A percentile compares a stretch with the other conserved stretches of the same genome.
These are phyloP conservation scores for Talaromyces amestolkiae DNA, from an alignment of 2,329 filamentous ascomycete genomes.

Conservation along the genomic window DNA sequence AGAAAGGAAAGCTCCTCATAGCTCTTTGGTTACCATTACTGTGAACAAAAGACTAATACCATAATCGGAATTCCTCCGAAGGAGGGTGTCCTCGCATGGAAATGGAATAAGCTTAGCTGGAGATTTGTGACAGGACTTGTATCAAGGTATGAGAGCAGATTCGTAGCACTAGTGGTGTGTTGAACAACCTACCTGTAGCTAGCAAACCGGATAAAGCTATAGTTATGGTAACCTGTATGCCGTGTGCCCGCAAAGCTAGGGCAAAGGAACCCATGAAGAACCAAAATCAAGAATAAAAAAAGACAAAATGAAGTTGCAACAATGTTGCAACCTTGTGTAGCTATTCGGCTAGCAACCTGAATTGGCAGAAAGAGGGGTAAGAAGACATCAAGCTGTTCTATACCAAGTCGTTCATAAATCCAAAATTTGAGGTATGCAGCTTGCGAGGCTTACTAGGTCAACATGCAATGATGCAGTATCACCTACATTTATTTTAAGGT, in stretches of 20 bases:
- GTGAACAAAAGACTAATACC: not conserved
- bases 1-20: not conserved
- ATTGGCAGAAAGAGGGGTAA: not conserved
- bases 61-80: not conserved
- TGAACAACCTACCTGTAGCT: not conserved
- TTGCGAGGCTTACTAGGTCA: too few relatives aligned
- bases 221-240: not conserved
- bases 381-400: not conserved
- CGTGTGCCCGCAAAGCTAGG: too few relatives aligned
- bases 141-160: too few relatives aligned
- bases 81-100: not conserved
- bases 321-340: not conserved
- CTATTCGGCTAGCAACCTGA: not conserved
- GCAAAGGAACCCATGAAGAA: not conserved
- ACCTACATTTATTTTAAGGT: not conserved
- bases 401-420: not conserved
- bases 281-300: not conserved
- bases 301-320: not conserved
- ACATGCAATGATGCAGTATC: too few relatives aligned
- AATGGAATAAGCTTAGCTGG: too few relatives aligned
- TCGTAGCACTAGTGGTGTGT: not conserved
- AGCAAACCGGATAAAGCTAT: not conserved
- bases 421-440: not conserved
- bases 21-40: not conserved
- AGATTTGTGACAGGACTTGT: too few relatives aligned